These are phyloP conservation scores for Desmodesmus armatus DNA, from an alignment of 139 green algal species.

Conservation along the genomic window DNA sequence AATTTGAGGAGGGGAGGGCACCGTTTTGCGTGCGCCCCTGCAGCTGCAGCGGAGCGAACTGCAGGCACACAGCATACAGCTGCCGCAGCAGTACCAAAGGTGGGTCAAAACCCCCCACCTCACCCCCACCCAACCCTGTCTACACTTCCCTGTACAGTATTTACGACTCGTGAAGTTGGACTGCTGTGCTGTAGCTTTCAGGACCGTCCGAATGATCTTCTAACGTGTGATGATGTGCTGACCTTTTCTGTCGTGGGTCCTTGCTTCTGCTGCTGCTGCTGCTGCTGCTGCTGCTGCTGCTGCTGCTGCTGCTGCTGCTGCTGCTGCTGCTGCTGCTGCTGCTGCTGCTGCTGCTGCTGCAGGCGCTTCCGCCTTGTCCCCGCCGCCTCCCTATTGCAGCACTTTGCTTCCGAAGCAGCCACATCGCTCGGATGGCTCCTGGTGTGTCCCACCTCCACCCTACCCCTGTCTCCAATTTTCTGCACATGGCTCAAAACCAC, in stretches of 20 bases:
- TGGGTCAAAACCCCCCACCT: no score
- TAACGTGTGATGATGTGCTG: not conserved
- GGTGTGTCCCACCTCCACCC: conserved; percentile 51
- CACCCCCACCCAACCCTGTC: no score
- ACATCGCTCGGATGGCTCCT: conserved; percentile 33
- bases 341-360: not conserved
- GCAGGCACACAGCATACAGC: not conserved
- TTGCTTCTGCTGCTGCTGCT: not conserved
- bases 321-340: not conserved
- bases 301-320: not conserved
- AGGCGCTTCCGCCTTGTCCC: conserved; percentile 44
- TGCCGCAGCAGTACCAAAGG: not conserved
- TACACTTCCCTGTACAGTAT: no score
- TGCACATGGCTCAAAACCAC: not conserved
- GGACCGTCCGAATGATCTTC: no score
- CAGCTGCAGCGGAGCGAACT: no score
- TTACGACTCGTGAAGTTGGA: no score
- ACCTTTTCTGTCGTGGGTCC: not conserved
- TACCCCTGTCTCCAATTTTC: conserved; percentile 47
- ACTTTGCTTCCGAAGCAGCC: conserved; percentile 69
- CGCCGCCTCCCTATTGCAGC: conserved; percentile 30
- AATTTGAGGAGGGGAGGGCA: no score
- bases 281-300: not conserved
- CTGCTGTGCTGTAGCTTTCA: not conserved
- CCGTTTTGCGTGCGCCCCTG: no score